Evolutionary conservation across 2,329 filamentous ascomycete species (phyloP), one percentile per base, ranked within the genome.

Genomic region (Elsinoe perseae): DNA sequence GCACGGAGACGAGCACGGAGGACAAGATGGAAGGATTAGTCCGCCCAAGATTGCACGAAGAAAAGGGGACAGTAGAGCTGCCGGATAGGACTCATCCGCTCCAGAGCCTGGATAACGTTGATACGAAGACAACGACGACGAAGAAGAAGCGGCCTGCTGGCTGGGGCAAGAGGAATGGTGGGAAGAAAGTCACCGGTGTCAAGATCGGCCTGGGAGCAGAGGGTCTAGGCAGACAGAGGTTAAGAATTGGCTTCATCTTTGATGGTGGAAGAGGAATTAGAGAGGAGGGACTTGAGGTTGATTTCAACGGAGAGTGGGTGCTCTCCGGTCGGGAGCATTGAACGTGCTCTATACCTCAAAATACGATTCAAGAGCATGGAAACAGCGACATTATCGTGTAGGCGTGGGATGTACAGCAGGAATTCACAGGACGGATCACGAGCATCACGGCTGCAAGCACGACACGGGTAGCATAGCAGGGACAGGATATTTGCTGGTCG

Each of bases 191-290:
- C 30, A 52, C 48, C 5, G 48, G 48, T 14, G 48, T 52, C 16
- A 52, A 52, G 30, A 52, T 52, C 30, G 48, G 48, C 6, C 18
- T 52, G 2, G 48, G 25, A 9, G 12, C 18, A 10, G 48, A 52
- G 18, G 48, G 48, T 2, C 28, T 23, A 14, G 48, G 48, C 6
- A 32, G 25, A 30, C 25, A 52, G 30, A 52, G 48, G 21, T 34
- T 52, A 21, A 4, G 48, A 16, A 32, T 52, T 21, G 48, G 48
- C 12, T 52, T 52, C 30, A 52, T 52, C 18, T 52, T 52, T 38
- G 48, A 52, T 21, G 48, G 48, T n/a, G 48, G 48, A 20, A 32
- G 48, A 10, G 48, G 48, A 1, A 30, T 52, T 20, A 36, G 20
- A n/a, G 48, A 52, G 25, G 48, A 52, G n/a, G 48, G 20, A 16